Evolutionary conservation across 768 basidiomycete genomes (phyloP).

Genomic region (Suillus decipiens): DNA sequence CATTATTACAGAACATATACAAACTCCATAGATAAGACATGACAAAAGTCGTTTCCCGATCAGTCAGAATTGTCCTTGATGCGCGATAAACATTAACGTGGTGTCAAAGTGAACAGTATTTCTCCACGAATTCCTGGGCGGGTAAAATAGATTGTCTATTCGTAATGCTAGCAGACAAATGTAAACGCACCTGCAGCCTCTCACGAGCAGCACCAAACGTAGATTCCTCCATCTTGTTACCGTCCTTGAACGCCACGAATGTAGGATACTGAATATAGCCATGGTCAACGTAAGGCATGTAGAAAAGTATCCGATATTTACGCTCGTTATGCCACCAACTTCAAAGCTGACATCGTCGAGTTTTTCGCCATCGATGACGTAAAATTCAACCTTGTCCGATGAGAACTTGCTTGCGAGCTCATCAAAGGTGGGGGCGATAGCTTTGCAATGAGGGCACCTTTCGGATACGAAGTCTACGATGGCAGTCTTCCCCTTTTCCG

Average conservation of each 20-base stretch:
- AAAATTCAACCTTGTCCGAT: constrained; percentile 48
- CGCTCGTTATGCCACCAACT: constrained; percentile 34
- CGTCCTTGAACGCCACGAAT: constrained; percentile 8
- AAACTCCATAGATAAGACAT: neutral
- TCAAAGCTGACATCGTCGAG: constrained; percentile 50
- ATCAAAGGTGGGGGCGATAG: constrained; percentile 11
- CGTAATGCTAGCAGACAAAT: neutral
- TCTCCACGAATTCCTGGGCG: constrained; percentile 2
- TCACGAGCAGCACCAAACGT: constrained; percentile 3
- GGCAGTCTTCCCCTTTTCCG: constrained; percentile 9
- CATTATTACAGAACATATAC: neutral
- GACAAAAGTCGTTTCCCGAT: neutral
- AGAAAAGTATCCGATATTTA: neutral
- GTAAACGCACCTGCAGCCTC: constrained; percentile 1
- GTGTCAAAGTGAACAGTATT: neutral
- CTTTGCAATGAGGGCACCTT: constrained; percentile 5
- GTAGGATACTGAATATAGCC: constrained; percentile 7
- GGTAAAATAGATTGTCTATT: neutral
- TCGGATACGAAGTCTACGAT: constrained; percentile 23
- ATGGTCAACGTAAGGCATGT: neutral
- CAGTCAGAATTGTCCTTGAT: neutral
- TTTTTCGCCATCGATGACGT: constrained; percentile 71
- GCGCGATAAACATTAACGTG: too few species aligned
- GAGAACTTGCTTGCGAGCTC: constrained; percentile 12
- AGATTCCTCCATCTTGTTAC: constrained; percentile 8